Percentiles rank a stretch among this genome's conserved stretches.
Conservation (phyloP, 1,284 basidiomycete species). For the Ceratobasidium sp. region DNA sequence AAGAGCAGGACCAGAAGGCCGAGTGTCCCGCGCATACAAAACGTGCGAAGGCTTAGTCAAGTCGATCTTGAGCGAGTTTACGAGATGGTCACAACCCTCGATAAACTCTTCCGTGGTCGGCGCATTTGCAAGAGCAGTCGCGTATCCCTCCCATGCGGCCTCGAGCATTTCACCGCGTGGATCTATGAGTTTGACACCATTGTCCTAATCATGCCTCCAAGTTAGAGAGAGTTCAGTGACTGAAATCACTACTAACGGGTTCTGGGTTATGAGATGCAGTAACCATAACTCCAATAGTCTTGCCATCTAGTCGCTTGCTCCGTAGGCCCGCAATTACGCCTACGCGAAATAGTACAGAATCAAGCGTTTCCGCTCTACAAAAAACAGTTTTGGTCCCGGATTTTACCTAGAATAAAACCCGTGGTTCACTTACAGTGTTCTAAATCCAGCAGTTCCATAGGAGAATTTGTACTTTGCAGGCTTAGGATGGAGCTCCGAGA, state of each 20-base stretch:
- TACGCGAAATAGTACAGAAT: constrained; percentile 92
- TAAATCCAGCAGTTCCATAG: constrained; percentile 96
- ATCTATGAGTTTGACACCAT: constrained; percentile 98
- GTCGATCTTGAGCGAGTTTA: constrained; percentile 79
- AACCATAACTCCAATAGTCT: constrained; percentile 97
- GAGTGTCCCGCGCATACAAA: constrained; percentile 92
- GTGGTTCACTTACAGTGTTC: constrained; percentile 79
- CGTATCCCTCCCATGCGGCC: constrained; percentile 90
- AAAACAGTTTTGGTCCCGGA: constrained; percentile 43
- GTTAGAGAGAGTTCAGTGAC: constrained; percentile 3
- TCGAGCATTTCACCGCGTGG: constrained; percentile 99
- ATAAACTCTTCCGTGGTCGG: constrained; percentile 77
- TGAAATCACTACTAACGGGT: constrained; percentile 63
- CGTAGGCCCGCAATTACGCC: constrained; percentile 91
- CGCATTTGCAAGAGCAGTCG: constrained; percentile 91
- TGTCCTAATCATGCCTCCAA: constrained; percentile 71
- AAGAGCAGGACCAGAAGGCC: constrained; percentile 88
- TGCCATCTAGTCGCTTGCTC: constrained; percentile 90
- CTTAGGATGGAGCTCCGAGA: constrained; percentile 67
- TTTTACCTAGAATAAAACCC: constrained; percentile 27
- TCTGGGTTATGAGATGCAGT: constrained; percentile 99
- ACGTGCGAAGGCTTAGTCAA: constrained; percentile 80
- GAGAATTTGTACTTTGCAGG: constrained; percentile 72
- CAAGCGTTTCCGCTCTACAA: constrained; percentile 79
- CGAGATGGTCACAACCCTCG: constrained; percentile 70